These are phyloP conservation scores for Aspergillus conjunctus DNA, from an alignment of 495 filamentous ascomycete genomes.

Conservation along the genomic window DNA sequence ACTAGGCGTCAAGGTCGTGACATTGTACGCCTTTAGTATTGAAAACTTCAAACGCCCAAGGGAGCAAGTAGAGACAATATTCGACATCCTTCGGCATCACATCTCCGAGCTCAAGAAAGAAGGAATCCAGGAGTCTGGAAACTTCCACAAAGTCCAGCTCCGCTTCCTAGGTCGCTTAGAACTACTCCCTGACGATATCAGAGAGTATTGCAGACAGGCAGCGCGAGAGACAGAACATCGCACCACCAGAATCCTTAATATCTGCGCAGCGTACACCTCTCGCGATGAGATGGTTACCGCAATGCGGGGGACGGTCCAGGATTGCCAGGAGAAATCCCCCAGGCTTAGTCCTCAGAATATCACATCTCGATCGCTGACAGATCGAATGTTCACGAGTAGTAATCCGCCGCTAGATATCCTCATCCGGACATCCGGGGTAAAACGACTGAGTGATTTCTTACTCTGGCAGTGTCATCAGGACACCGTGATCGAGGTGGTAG, in stretches of 20 bases:
- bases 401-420: conserved; percentile 18
- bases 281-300: background rate
- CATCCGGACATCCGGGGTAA: conserved; percentile 14
- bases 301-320: background rate
- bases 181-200: background rate
- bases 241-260: background rate
- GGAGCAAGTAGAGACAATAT: background rate
- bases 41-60: conserved; percentile 20
- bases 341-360: background rate
- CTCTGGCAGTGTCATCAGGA: conserved; percentile 21
- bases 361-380: background rate
- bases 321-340: background rate
- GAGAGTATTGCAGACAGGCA: background rate
- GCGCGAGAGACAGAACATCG: background rate
- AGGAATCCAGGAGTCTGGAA: background rate
- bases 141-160: background rate
- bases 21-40: conserved; percentile 20
- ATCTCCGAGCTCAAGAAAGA: background rate
- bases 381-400: background rate
- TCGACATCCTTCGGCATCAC: background rate
- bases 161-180: background rate
- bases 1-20: conserved; percentile 7
- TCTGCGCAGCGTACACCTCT: background rate
- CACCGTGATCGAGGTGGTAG: conserved; percentile 11
- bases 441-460: conserved; percentile 20